These are phyloP conservation scores for Discostella stelligeroides DNA, from an alignment of 108 stramenopile species.

Conservation along the genomic window DNA sequence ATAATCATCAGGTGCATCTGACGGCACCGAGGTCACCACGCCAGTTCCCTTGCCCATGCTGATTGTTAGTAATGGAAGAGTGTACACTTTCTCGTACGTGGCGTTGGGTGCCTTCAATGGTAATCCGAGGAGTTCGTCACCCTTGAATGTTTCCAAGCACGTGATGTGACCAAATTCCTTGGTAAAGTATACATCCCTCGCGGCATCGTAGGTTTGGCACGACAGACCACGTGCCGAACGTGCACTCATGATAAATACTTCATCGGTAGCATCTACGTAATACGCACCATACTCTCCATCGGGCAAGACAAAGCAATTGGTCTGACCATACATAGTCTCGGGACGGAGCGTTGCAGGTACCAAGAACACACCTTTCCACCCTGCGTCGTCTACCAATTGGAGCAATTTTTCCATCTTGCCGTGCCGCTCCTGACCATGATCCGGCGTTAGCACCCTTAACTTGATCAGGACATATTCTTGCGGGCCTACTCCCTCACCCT, in stretches of 20 bases:
- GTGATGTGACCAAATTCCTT: slow-evolving; percentile 86
- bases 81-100: slow-evolving; percentile 93
- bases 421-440: slow-evolving; percentile 77
- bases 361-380: slow-evolving; percentile 75
- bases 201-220: slow-evolving; percentile 82
- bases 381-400: slow-evolving; percentile 49
- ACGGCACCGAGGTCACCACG: slow-evolving; percentile 98
- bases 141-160: slow-evolving; percentile 81
- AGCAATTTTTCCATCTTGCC: slow-evolving; percentile 68
- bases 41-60: slow-evolving; percentile 99
- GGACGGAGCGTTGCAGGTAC: slow-evolving; percentile 98
- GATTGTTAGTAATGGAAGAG: slow-evolving; percentile 95
- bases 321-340: slow-evolving; percentile 99
- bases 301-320: slow-evolving; percentile 98
- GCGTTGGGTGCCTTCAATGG: slow-evolving; percentile 94
- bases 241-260: slow-evolving; percentile 92
- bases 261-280: slow-evolving; percentile 83
- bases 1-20: slow-evolving; percentile 98
- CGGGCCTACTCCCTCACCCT: slow-evolving; percentile 97
- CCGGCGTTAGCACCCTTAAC: slow-evolving; percentile 85
- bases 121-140: slow-evolving; percentile 93
- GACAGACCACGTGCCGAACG: slow-evolving; percentile 91
- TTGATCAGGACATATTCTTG: slow-evolving; percentile 99
- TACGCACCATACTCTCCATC: slow-evolving; percentile 97
- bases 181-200: slow-evolving; percentile 66